A percentile compares a stretch with the other conserved stretches of the same genome.
Conservation (phyloP, 148 eudicot species). For the Chenopodium album region DNA sequence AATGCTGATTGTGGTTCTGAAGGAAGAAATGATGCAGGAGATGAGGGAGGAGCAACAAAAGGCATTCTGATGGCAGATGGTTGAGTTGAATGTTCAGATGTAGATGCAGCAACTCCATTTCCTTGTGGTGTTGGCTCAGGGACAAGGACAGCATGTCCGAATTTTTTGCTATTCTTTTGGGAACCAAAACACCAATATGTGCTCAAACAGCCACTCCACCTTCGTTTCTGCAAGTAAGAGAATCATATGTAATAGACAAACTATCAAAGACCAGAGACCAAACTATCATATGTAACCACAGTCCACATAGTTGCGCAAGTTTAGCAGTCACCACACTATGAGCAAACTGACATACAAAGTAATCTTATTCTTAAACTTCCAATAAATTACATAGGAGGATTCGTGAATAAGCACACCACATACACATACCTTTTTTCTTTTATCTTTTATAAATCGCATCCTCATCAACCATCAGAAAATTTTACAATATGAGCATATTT, state of each 20-base stretch:
- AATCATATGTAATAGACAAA: neutral
- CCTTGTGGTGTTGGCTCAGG: conserved; percentile 56
- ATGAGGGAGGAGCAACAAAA: conserved; percentile 92
- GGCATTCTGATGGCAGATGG: conserved; percentile 49
- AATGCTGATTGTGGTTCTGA: conserved; percentile 86
- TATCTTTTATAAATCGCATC: neutral
- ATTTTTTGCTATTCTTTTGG: conserved; percentile 54
- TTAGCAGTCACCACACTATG: neutral
- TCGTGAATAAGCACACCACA: neutral
- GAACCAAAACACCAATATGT: conserved; percentile 73
- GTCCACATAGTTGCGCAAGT: neutral
- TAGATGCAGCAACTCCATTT: conserved; percentile 32
- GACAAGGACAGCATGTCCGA: conserved; percentile 71
- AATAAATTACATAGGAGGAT: neutral
- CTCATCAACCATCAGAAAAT: neutral
- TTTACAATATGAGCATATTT: neutral
- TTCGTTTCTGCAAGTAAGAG: conserved; percentile 59
- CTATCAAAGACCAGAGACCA: neutral
- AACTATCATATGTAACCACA: neutral
- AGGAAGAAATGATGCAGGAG: conserved; percentile 91
- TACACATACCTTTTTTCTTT: neutral
- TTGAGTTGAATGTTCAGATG: conserved; percentile 39
- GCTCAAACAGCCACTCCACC: conserved; percentile 78
- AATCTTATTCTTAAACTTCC: neutral
- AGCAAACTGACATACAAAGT: neutral